A percentile compares a stretch with the other conserved stretches of the same genome.
phyloP scores from a whole-genome alignment of 2,329 filamentous ascomycete species.

The Stylonectria norvegica region DNA sequence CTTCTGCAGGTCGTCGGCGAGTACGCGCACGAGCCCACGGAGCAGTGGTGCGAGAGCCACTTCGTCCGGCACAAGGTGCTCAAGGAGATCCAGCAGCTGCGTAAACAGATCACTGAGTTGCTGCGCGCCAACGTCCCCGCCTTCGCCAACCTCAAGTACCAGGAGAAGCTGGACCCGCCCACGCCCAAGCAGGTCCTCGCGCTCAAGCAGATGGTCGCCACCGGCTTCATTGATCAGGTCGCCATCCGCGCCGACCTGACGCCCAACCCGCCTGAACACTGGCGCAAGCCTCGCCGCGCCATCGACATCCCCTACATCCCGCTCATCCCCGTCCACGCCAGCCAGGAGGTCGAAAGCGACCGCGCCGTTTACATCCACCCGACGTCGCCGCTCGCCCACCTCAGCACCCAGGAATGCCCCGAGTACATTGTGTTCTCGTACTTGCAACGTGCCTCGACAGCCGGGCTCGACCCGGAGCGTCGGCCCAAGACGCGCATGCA shows the following conservation, averaged over 20 bases:
- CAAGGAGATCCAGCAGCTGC: constrained; percentile 79
- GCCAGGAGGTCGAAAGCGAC: constrained; percentile 45
- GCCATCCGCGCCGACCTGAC: constrained; percentile 88
- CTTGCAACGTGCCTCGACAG: constrained; percentile 65
- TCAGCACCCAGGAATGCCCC: constrained; percentile 70
- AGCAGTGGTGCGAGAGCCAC: constrained; percentile 74
- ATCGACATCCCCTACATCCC: constrained; percentile 92
- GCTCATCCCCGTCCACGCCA: constrained; percentile 63
- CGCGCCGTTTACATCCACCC: constrained; percentile 84
- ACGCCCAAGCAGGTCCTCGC: constrained; percentile 69
- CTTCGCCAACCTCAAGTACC: constrained; percentile 55
- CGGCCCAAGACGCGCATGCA: constrained; percentile 79
- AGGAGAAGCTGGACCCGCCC: constrained; percentile 56
- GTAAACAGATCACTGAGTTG: constrained; percentile 77
- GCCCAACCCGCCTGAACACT: constrained; percentile 64
- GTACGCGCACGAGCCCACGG: constrained; percentile 70
- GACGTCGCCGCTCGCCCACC: constrained; percentile 71
- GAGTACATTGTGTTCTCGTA: constrained; percentile 85
- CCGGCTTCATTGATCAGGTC: constrained; percentile 91
- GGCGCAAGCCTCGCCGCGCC: constrained; percentile 72
- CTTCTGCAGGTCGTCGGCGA: constrained; percentile 84
- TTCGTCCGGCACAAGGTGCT: constrained; percentile 87
- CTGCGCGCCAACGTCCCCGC: constrained; percentile 70
- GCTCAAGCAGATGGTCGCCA: constrained; percentile 86
- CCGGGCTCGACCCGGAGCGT: constrained; percentile 51